phyloP scores from a whole-genome alignment of 306 rosid genomes.

The Mimosa bimucronata region DNA sequence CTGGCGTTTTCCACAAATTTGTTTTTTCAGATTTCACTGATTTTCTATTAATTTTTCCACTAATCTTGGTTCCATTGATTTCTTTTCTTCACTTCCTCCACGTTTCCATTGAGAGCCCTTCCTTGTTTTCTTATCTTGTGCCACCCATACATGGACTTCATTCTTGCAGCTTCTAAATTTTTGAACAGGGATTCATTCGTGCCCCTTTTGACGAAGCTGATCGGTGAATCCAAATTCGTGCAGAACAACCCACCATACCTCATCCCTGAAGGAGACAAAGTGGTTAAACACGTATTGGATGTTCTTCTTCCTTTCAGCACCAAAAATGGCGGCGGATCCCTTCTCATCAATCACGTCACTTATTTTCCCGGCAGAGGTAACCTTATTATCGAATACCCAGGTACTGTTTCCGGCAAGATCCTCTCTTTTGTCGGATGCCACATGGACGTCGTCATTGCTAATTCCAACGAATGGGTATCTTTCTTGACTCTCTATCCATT shows the following conservation, averaged over 20 bases:
- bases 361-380: slow-evolving; percentile 78
- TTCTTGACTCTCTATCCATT: neutral
- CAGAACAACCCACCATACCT: slow-evolving; percentile 90
- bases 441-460: slow-evolving; percentile 96
- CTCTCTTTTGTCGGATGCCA: slow-evolving; percentile 88
- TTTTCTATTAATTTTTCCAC: too few relatives aligned
- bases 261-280: slow-evolving; percentile 80
- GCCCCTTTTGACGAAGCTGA: slow-evolving; percentile 68
- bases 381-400: slow-evolving; percentile 85
- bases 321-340: slow-evolving; percentile 76
- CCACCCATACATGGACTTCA: too few relatives aligned
- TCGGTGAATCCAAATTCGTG: slow-evolving; percentile 74
- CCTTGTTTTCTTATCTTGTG: too few relatives aligned
- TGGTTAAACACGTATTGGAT: slow-evolving; percentile 67
- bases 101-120: too few relatives aligned
- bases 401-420: slow-evolving; percentile 68
- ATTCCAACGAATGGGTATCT: slow-evolving; percentile 81
- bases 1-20: too few relatives aligned
- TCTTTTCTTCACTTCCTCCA: too few relatives aligned
- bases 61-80: too few relatives aligned
- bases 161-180: too few relatives aligned
- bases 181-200: slow-evolving; percentile 68
- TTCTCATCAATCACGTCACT: slow-evolving; percentile 70
- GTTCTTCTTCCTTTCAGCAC: slow-evolving; percentile 71
- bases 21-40: too few relatives aligned